phyloP scores from a whole-genome alignment of 2,329 filamentous ascomycete genomes.

The Ophiostoma triangulosporum region DNA sequence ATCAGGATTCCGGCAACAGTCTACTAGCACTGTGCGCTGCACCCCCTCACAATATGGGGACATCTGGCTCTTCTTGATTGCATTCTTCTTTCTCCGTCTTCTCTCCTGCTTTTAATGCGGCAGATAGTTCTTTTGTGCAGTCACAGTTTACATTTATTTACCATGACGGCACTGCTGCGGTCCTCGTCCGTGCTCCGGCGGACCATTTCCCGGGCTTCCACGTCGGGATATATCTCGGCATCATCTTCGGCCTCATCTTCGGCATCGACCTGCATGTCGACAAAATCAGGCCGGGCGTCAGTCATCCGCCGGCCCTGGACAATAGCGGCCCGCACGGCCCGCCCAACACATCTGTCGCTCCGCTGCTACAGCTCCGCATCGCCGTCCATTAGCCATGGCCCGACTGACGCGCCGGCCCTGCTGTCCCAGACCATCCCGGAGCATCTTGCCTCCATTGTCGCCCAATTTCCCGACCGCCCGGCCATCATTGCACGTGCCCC shows the following conservation, averaged over 20 bases:
- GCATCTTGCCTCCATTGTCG: slow-evolving; percentile 56
- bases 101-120: not conserved
- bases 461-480: slow-evolving; percentile 46
- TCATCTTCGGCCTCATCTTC: not conserved
- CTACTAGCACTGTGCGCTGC: no score
- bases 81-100: not conserved
- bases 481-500: slow-evolving; percentile 42
- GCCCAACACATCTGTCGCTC: not conserved
- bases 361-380: not conserved
- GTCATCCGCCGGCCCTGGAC: not conserved
- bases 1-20: no score
- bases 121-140: no score
- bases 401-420: slow-evolving; percentile 42
- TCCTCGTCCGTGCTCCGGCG: not conserved
- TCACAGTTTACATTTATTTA: not conserved
- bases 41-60: no score
- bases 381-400: slow-evolving; percentile 6
- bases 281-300: not conserved
- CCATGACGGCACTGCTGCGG: not conserved
- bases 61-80: no score
- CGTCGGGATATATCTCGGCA: not conserved
- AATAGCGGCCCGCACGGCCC: not conserved
- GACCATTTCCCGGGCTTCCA: not conserved
- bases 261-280: not conserved
- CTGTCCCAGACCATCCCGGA: slow-evolving; percentile 56